Evolutionary conservation across 352 stramenopile genomes (phyloP).

Genomic region (Halophytophthora batemanensis): DNA sequence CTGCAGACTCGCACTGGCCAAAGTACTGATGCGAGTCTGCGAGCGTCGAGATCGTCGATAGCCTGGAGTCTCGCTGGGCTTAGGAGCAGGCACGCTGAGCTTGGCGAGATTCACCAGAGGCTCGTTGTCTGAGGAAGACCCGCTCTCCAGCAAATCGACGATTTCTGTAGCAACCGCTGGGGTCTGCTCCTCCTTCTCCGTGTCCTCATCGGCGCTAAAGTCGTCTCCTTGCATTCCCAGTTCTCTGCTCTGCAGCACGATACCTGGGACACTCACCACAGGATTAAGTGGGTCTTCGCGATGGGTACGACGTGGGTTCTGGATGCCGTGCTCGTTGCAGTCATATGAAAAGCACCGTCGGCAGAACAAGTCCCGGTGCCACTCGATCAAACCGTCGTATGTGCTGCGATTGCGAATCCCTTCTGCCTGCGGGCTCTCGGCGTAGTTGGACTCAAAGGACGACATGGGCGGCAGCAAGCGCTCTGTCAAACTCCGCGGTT

Average conservation of each 20-base stretch:
- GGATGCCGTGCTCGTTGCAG: conserved; percentile 86
- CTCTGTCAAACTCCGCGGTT: conserved; percentile 16
- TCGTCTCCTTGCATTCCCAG: conserved; percentile 10
- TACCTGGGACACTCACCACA: conserved; percentile 30
- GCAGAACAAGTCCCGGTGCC: conserved; percentile 88
- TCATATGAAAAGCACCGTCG: conserved; percentile 89
- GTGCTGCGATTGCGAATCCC: conserved; percentile 36
- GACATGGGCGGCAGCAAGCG: conserved; percentile 44
- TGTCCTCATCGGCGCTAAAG: conserved; percentile 8
- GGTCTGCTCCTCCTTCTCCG: conserved; percentile 2
- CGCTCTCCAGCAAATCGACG: conserved; percentile 16
- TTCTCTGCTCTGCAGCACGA: conserved; percentile 23
- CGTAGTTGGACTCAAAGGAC: conserved; percentile 58
- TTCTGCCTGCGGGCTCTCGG: conserved; percentile 18
- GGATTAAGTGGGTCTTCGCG: conserved; percentile 61
- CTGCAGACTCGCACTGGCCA: conserved; percentile 55
- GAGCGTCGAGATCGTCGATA: conserved; percentile 54
- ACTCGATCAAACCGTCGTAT: conserved; percentile 67
- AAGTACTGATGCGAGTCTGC: conserved; percentile 56
- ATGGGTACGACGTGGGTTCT: conserved; percentile 45
- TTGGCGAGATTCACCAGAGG: conserved; percentile 9
- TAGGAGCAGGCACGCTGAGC: conserved; percentile 13
- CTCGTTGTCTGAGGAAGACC: conserved; percentile 28
- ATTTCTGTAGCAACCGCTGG: conserved; percentile 13
- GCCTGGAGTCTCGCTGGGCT: conserved; percentile 17